Percentiles rank a stretch among this genome's conserved stretches.
Conservation (phyloP, 192 early-diverging fungal species). For the Funneliformis mosseae region DNA sequence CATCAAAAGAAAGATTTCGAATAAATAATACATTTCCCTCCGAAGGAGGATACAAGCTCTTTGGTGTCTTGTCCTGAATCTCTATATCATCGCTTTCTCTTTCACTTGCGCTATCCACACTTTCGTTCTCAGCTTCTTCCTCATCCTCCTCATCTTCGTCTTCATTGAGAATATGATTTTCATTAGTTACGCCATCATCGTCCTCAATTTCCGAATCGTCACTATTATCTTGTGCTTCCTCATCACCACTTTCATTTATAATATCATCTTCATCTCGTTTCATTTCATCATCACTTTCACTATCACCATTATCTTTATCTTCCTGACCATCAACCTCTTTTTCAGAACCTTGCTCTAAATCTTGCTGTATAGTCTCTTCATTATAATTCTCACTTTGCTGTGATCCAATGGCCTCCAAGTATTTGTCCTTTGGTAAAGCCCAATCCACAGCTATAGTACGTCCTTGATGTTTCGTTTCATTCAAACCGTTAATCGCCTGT, state of each 20-base stretch:
- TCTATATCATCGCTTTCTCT: conserved; percentile 39
- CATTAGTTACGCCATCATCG: conserved; percentile 35
- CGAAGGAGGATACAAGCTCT: conserved; percentile 46
- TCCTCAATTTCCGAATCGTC: conserved; percentile 41
- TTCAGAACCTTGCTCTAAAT: conserved; percentile 43
- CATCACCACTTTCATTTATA: conserved; percentile 21
- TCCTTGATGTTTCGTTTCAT: conserved; percentile 69
- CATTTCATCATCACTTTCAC: conserved; percentile 43
- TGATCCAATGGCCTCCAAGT: conserved; percentile 55
- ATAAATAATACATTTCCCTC: conserved; percentile 87
- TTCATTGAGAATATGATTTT: neutral
- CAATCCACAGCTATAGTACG: conserved; percentile 84
- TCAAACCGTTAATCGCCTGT: conserved; percentile 66
- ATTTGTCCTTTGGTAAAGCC: conserved; percentile 77
- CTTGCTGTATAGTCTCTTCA: neutral
- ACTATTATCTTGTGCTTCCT: conserved; percentile 55
- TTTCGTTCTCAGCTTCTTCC: conserved; percentile 37
- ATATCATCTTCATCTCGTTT: conserved; percentile 44
- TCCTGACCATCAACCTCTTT: conserved; percentile 48
- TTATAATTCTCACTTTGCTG: neutral
- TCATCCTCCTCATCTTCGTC: conserved; percentile 43
- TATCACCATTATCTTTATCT: conserved; percentile 40
- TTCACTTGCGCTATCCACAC: conserved; percentile 34
- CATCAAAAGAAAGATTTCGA: conserved; percentile 91
- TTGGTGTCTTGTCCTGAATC: conserved; percentile 40